Evolutionary conservation across 257 asterid species (phyloP).

Genomic region (Mitragyna speciosa): DNA sequence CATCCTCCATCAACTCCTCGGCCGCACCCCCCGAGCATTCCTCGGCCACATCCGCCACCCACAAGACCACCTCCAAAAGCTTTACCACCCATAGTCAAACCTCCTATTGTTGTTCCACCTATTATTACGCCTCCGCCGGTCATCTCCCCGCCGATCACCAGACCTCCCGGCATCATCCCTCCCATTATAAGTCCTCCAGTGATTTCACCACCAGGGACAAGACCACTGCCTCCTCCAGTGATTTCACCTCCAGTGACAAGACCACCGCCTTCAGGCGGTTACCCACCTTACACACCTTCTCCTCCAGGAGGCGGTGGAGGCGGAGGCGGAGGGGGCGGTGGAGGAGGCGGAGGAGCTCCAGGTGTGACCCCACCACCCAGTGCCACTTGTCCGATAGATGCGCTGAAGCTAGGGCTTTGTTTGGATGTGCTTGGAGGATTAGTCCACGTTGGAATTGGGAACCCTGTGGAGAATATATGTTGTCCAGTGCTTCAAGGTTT

Average conservation of each 20-base stretch:
- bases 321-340: slow-evolving; percentile 20
- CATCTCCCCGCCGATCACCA: slow-evolving; percentile 38
- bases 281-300: slow-evolving; percentile 62
- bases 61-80: slow-evolving; percentile 26
- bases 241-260: slow-evolving; percentile 30
- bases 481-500: slow-evolving; percentile 93
- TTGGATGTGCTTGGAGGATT: slow-evolving; percentile 87
- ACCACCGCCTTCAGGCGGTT: slow-evolving; percentile 41
- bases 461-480: slow-evolving; percentile 72
- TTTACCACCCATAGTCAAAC: slow-evolving; percentile 37
- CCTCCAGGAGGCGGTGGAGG: slow-evolving; percentile 28
- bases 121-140: slow-evolving; percentile 30
- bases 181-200: slow-evolving; percentile 44
- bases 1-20: slow-evolving; percentile 30
- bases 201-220: slow-evolving; percentile 30
- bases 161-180: slow-evolving; percentile 37
- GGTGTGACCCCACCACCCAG: slow-evolving; percentile 38
- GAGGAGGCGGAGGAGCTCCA: slow-evolving; percentile 35
- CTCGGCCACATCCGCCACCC: slow-evolving; percentile 21
- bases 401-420: slow-evolving; percentile 85
- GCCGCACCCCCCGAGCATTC: slow-evolving; percentile 11
- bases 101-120: slow-evolving; percentile 48
- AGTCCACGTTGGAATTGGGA: slow-evolving; percentile 74
- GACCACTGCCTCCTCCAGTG: slow-evolving; percentile 46
- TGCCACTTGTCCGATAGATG: slow-evolving; percentile 65